A percentile compares a stretch with the other conserved stretches of the same genome.
phyloP scores from a whole-genome alignment of 1,139 yeast species.

The Pneumocystis wakefieldiae region DNA sequence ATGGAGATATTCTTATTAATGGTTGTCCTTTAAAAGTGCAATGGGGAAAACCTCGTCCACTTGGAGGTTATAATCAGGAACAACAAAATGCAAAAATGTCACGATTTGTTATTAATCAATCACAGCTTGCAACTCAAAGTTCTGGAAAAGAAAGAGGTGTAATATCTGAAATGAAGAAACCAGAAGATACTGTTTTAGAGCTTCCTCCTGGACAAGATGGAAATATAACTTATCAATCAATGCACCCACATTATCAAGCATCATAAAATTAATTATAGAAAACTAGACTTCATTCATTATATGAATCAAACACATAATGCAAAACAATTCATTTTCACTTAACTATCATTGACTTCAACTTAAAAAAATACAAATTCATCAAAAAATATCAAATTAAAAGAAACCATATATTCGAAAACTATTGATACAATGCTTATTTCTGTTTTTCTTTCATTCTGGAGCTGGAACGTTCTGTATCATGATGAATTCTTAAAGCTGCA shows the following conservation, averaged over 20 bases:
- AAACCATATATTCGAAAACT: background rate
- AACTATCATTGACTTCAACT: background rate
- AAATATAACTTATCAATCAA: background rate
- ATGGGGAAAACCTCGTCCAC: slow-evolving; percentile 47
- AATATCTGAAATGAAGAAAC: background rate
- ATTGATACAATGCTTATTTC: background rate
- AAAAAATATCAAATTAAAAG: background rate
- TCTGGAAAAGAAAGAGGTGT: background rate
- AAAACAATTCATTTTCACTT: background rate
- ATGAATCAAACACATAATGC: background rate
- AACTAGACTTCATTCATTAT: background rate
- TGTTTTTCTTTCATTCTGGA: background rate
- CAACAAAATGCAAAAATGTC: background rate
- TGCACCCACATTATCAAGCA: background rate
- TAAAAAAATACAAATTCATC: background rate
- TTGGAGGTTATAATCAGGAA: slow-evolving; percentile 21
- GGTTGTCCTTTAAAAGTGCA: slow-evolving; percentile 43
- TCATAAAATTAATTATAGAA: background rate
- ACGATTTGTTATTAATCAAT: background rate
- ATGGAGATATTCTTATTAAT: slow-evolving; percentile 27
- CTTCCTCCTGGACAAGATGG: background rate
- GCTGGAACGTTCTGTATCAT: background rate
- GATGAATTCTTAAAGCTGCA: background rate
- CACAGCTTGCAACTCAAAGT: background rate
- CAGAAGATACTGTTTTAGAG: background rate